Evolutionary conservation across 352 stramenopile genomes (phyloP), one percentile per base, ranked within the genome.

Genomic region (Lagenidium giganteum): DNA sequence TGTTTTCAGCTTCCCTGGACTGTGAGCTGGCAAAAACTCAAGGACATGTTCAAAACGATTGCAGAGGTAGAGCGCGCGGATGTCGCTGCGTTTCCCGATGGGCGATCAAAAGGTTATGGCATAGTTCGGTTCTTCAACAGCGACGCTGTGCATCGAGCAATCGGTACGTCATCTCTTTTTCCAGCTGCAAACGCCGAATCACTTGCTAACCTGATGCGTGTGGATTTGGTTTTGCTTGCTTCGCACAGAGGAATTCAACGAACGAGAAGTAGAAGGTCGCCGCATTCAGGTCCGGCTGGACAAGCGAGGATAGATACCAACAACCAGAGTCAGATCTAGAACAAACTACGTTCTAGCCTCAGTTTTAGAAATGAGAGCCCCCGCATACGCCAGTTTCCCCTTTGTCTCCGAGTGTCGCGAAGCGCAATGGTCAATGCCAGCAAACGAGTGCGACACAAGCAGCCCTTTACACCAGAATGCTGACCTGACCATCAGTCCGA

Each of bases 41-140:
- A 86, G 36, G 72, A 87, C 27, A 18, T 85, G 4, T 88, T 87
- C 37, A 55, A 58, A 11, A 79, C 56, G 4, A 64, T 85, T 23
- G 77, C 75, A 7, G 72, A 80, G 5, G 75, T 90, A 24, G 78
- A 93, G 20, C 78, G 74, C 27, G 54, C 71, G 2, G 75, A 90
- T 35, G 70, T 90, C 22, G 57, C 64, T 0, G 54, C 80, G 35
- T 64, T 69, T 27, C 55, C 70, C 2, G 75, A 90, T 38, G 80
- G 78, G 8, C 61, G 69, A 33, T 82, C 74, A 37, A 70, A 72
- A 31, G 77, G 80, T 5, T 90, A 87, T 37, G 80, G 74, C 9
- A 70, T 87, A 37, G 71, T 93, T 48, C 67, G 71, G 28, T 89
- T 79, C 48, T 59, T 61, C 21, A 73, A 61, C 20, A 30, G 63